Conservation (phyloP, 768 basidiomycete species). For the Suillus weaverae region DNA sequence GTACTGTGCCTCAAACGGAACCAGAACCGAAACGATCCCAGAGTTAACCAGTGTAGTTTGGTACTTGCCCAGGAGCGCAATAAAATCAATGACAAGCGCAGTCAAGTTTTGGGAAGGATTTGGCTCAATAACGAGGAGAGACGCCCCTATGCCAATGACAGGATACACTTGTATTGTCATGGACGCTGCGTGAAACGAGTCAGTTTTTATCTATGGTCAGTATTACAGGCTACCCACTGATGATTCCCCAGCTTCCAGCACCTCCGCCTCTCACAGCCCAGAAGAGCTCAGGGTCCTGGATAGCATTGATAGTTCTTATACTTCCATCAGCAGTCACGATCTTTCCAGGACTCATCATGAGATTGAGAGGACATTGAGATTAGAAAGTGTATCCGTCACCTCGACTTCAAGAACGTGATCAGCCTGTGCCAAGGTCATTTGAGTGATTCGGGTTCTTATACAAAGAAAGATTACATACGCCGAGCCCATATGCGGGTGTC, state of each 20-base stretch:
- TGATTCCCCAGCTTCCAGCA: slow-evolving; percentile 50
- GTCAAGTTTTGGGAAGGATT: slow-evolving; percentile 13
- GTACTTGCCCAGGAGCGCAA: slow-evolving; percentile 19
- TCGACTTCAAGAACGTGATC: slow-evolving; percentile 48
- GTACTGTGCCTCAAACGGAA: slow-evolving; percentile 12
- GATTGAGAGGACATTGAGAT: neutral
- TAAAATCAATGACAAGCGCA: slow-evolving; percentile 19
- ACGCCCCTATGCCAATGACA: slow-evolving; percentile 14
- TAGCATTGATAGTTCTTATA: slow-evolving; percentile 39
- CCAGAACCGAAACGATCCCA: slow-evolving; percentile 14
- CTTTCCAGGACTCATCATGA: slow-evolving; percentile 7
- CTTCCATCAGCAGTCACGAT: slow-evolving; percentile 44
- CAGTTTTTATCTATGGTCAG: neutral
- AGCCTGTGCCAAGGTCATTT: slow-evolving; percentile 28
- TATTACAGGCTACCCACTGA: slow-evolving; percentile 26
- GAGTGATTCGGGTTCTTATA: neutral
- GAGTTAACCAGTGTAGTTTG: slow-evolving; percentile 15
- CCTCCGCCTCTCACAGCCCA: slow-evolving; percentile 58
- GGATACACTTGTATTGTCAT: slow-evolving; percentile 17
- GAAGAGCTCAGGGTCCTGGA: slow-evolving; percentile 47
- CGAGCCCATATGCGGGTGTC: slow-evolving; percentile 43
- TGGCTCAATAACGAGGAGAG: slow-evolving; percentile 14
- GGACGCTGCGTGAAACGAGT: slow-evolving; percentile 12
- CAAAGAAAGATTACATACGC: slow-evolving; percentile 21
- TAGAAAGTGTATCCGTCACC: slow-evolving; percentile 7